These are phyloP conservation scores for Escallonia herrerae DNA, from an alignment of 129 eudicot genomes.

Conservation along the genomic window DNA sequence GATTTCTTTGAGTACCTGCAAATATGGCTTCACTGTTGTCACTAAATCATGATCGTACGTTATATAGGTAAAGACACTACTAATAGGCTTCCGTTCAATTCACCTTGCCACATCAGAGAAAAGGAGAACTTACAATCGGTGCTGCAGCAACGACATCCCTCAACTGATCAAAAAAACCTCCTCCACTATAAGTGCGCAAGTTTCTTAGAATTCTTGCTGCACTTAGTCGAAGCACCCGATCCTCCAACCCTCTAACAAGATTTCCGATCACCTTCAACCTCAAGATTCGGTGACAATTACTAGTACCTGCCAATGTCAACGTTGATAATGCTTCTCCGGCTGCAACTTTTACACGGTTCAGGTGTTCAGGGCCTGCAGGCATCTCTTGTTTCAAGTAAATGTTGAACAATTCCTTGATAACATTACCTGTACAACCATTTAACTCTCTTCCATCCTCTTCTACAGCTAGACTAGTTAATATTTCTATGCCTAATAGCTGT, in stretches of 20 bases:
- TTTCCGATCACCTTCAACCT: slow-evolving; percentile 29
- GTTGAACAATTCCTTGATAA: slow-evolving; percentile 56
- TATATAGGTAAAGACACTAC: background rate
- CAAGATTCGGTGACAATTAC: slow-evolving; percentile 47
- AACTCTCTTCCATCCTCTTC: slow-evolving; percentile 83
- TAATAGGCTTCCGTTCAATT: background rate
- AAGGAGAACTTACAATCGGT: slow-evolving; percentile 48
- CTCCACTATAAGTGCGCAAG: slow-evolving; percentile 59
- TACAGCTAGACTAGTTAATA: slow-evolving; percentile 60
- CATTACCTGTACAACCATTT: slow-evolving; percentile 80
- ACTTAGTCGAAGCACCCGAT: slow-evolving; percentile 44
- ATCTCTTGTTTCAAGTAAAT: slow-evolving; percentile 49
- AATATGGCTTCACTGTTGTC: background rate
- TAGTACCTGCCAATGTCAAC: slow-evolving; percentile 64
- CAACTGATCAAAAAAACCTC: slow-evolving; percentile 44
- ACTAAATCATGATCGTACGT: background rate
- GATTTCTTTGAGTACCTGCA: slow-evolving; percentile 62
- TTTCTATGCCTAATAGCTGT: slow-evolving; percentile 79
- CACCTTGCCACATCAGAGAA: background rate
- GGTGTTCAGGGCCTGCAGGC: slow-evolving; percentile 7
- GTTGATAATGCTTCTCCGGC: slow-evolving; percentile 87
- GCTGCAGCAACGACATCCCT: slow-evolving; percentile 47
- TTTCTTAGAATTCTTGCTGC: slow-evolving; percentile 68
- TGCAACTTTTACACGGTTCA: slow-evolving; percentile 48
- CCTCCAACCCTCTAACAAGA: slow-evolving; percentile 56